phyloP scores from a whole-genome alignment of 768 basidiomycete genomes.

The Cystobasidiopsis lactophilus region DNA sequence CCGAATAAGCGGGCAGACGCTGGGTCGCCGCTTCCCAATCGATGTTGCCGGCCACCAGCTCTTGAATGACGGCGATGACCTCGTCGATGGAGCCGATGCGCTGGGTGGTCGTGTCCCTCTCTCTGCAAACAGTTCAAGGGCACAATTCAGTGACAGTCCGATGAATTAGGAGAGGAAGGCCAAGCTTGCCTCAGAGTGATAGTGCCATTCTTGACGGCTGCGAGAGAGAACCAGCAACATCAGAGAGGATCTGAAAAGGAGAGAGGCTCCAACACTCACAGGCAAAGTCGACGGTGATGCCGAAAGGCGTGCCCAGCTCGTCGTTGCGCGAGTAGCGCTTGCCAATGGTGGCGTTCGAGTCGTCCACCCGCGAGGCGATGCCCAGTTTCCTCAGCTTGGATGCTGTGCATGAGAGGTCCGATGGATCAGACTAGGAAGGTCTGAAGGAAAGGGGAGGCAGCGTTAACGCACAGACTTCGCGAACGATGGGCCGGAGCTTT shows the following conservation, averaged over 20 bases:
- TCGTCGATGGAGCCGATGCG: slow-evolving; percentile 75
- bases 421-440: no score
- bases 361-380: slow-evolving; percentile 80
- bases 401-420: slow-evolving; percentile 30
- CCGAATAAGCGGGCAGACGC: slow-evolving; percentile 56
- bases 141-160: not conserved
- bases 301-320: slow-evolving; percentile 93
- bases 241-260: not conserved
- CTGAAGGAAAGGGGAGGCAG: not conserved
- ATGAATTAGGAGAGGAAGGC: not conserved
- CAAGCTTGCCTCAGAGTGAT: slow-evolving; percentile 67
- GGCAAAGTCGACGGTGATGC: slow-evolving; percentile 88
- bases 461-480: slow-evolving; percentile 64
- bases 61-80: slow-evolving; percentile 56
- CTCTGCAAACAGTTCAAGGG: no score
- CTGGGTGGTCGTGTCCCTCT: slow-evolving; percentile 85
- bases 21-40: slow-evolving; percentile 56
- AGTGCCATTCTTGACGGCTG: slow-evolving; percentile 75
- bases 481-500: slow-evolving; percentile 60
- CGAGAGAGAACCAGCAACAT: not conserved
- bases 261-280: slow-evolving; percentile 30
- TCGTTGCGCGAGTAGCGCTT: slow-evolving; percentile 95
- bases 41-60: slow-evolving; percentile 50
- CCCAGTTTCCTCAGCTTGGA: slow-evolving; percentile 68
- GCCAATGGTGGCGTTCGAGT: slow-evolving; percentile 83